Percentiles rank a stretch among this genome's conserved stretches.
Evolutionary conservation across 768 basidiomycete genomes (phyloP).

Genomic region (Clitopilus hobsonii): DNA sequence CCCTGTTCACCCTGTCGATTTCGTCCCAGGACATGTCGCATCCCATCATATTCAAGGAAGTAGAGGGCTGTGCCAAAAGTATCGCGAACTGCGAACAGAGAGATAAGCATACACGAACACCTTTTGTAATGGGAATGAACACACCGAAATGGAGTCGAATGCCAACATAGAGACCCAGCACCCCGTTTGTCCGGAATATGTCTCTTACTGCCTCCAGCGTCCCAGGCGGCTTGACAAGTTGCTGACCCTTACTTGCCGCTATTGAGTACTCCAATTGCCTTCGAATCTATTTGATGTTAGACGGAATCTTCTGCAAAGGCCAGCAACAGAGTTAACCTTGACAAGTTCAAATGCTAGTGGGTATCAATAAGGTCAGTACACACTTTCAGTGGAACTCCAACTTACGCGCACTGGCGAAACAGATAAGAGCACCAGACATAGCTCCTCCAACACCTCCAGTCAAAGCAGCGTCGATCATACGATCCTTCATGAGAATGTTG

Average conservation of each 20-base stretch:
- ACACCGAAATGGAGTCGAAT: conserved; percentile 82
- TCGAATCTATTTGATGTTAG: conserved; percentile 54
- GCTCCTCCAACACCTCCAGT: conserved; percentile 84
- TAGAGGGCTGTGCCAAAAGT: conserved; percentile 87
- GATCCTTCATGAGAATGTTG: conserved; percentile 53
- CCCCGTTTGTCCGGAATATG: conserved; percentile 61
- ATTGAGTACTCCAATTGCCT: conserved; percentile 91
- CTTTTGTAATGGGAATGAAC: conserved; percentile 19
- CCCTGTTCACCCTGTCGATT: conserved; percentile 77
- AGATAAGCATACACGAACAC: background rate
- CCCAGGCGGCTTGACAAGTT: conserved; percentile 70
- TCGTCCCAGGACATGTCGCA: conserved; percentile 84
- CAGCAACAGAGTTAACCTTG: conserved; percentile 50
- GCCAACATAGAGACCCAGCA: conserved; percentile 73
- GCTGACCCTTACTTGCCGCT: conserved; percentile 70
- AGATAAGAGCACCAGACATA: conserved; percentile 85
- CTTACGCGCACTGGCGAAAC: conserved; percentile 85
- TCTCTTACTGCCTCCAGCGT: conserved; percentile 77
- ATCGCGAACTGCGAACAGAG: conserved; percentile 62
- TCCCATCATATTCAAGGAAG: conserved; percentile 90
- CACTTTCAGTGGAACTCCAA: conserved; percentile 16
- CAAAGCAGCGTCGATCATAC: conserved; percentile 63
- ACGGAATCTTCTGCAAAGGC: background rate
- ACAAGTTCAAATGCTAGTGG: conserved; percentile 86
- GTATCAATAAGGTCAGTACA: conserved; percentile 3